Base-by-base conservation (phyloP, 176 grass and related monocot genomes). In the Oropetium thomaeum region DNA sequence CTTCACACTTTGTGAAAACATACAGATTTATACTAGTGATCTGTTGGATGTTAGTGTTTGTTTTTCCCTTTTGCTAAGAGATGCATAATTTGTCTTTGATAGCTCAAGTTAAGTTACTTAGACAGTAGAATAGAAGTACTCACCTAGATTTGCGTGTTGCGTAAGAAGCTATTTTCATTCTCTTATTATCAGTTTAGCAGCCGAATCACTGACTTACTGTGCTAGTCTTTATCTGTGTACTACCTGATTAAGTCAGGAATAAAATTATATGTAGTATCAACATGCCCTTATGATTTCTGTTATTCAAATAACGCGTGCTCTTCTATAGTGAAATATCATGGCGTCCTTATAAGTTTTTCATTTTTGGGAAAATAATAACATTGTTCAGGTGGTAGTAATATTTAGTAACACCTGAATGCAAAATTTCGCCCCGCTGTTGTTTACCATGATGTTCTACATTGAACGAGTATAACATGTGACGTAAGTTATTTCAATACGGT, bases 401-500 rank as follows among this genome's bases (percentile, higher is more conserved):
- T 38, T 44, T 75, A 53, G 11, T 69, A 42, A 22, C 29, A 16
- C 4, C 1, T 43, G 43, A 44, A 23, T 75, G 11, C 26, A 35
- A 35, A 81, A 80, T 53, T 29, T 64, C 17, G 40, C 13, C 23
- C 43, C 71, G 16, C 23, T 58, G 33, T 70, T 70, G 8, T 58
- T 76, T 76, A 39, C n/a, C 55, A 53, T 76, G 39, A 0, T 29
- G 8, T 48, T 76, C 30, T 44, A 51, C 20, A 67, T 61, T 48
- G 28, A 25, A 57, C 22, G 71, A 37, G 1, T 62, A 19, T 73
- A 41, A 19, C 60, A 14, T 49, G 44, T 17, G 58, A 63, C 48
- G 7, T 64, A 11, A 81, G 28, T 71, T 90, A 59, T 66, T 62
- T 71, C n/a, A 35, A 40, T 64, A 43, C 74, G 31, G 2, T 54